A percentile compares a stretch with the other conserved stretches of the same genome.
These are phyloP conservation scores for Mariannaea elegans DNA, from an alignment of 2,329 filamentous ascomycete genomes.

Conservation along the genomic window DNA sequence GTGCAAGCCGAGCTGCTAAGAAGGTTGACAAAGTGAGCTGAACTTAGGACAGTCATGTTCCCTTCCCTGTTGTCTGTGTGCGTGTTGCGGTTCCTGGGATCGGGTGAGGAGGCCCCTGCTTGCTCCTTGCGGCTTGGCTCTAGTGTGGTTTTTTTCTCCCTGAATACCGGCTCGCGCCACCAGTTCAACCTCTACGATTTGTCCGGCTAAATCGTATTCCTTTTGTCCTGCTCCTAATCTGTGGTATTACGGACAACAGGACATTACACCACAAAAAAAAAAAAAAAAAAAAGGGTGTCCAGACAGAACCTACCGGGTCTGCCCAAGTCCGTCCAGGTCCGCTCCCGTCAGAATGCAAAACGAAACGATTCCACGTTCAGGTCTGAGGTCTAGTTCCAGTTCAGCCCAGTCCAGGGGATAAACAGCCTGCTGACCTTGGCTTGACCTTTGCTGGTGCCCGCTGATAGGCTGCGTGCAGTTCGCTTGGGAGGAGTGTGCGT, in stretches of 20 bases:
- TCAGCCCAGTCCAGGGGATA: slow-evolving; percentile 19
- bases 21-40: background rate
- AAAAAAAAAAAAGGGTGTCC: background rate
- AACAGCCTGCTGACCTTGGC: slow-evolving; percentile 19
- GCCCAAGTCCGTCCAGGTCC: background rate
- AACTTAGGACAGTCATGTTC: background rate
- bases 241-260: background rate
- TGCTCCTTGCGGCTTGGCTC: background rate
- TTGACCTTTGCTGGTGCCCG: slow-evolving; percentile 16
- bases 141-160: background rate
- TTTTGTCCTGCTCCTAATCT: background rate
- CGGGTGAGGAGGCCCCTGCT: slow-evolving; percentile 11
- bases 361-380: too few relatives aligned
- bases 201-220: slow-evolving; percentile 31
- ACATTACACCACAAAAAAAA: background rate
- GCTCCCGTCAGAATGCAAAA: too few relatives aligned
- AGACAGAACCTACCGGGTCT: background rate
- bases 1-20: background rate
- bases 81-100: slow-evolving; percentile 13
- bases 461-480: slow-evolving; percentile 20
- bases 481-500: slow-evolving; percentile 19
- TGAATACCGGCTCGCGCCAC: slow-evolving; percentile 13
- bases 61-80: background rate
- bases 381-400: slow-evolving; percentile 2
- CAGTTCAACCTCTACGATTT: slow-evolving; percentile 23